These are phyloP conservation scores for Gliomastix tumulicola DNA, from an alignment of 2,329 filamentous ascomycete species.

Conservation along the genomic window DNA sequence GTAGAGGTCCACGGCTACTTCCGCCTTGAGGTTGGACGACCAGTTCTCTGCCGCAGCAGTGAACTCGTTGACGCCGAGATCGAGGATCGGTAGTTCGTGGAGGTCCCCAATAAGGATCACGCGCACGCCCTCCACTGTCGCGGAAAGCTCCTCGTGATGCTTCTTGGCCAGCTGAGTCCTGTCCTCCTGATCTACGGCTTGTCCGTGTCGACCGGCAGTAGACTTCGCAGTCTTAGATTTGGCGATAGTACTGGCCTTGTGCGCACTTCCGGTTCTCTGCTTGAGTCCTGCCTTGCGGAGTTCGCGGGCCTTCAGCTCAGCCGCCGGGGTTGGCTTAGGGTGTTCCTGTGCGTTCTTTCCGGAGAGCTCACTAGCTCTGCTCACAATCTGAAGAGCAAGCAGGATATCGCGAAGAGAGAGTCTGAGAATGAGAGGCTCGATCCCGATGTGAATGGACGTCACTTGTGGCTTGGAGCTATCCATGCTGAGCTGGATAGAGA, in stretches of 20 bases:
- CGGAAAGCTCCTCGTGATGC: slow-evolving; percentile 69
- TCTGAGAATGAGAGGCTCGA: slow-evolving; percentile 86
- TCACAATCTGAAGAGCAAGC: slow-evolving; percentile 85
- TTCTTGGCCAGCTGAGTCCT: slow-evolving; percentile 5
- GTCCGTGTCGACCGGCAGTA: slow-evolving; percentile 18
- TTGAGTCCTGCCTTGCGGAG: slow-evolving; percentile 41
- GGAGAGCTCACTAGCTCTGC: slow-evolving; percentile 83
- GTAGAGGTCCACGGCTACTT: slow-evolving; percentile 88
- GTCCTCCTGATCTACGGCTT: slow-evolving; percentile 1
- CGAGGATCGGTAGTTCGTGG: slow-evolving; percentile 90
- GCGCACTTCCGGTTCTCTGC: slow-evolving; percentile 49
- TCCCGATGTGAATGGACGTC: slow-evolving; percentile 76
- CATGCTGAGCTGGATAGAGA: slow-evolving; percentile 84
- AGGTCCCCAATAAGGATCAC: slow-evolving; percentile 92
- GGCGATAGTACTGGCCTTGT: slow-evolving; percentile 43
- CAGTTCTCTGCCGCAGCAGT: slow-evolving; percentile 81
- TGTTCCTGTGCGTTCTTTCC: slow-evolving; percentile 42
- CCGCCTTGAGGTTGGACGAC: slow-evolving; percentile 80
- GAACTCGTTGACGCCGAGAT: slow-evolving; percentile 89
- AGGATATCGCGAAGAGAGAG: slow-evolving; percentile 92
- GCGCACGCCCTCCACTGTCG: slow-evolving; percentile 79
- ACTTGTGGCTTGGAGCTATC: slow-evolving; percentile 58
- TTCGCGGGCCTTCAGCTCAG: slow-evolving; percentile 51
- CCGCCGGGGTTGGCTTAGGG: slow-evolving; percentile 16
- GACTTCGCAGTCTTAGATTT: slow-evolving; percentile 32